Evolutionary conservation across 108 stramenopile genomes (phyloP).

Genomic region (Conticribra guillardii): DNA sequence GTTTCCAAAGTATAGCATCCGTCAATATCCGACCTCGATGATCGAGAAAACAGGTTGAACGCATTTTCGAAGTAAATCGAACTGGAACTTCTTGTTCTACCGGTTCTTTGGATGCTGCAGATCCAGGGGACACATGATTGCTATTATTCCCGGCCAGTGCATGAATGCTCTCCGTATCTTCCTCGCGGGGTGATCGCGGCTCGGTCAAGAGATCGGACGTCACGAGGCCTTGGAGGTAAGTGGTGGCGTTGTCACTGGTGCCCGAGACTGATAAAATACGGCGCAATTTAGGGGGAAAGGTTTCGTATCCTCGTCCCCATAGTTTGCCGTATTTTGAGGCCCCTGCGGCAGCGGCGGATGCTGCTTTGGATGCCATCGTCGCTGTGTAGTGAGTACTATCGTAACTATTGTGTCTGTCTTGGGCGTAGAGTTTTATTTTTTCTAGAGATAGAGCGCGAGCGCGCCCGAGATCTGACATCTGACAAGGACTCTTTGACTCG

Average conservation of each 20-base stretch:
- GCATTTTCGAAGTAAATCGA: constrained; percentile 60
- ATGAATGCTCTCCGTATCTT: constrained; percentile 26
- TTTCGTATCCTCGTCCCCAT: constrained; percentile 86
- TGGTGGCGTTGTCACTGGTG: constrained; percentile 57
- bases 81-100: constrained; percentile 46
- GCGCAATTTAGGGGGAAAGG: constrained; percentile 49
- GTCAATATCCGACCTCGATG: constrained; percentile 84
- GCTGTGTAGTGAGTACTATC: neutral
- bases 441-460: too few relatives aligned
- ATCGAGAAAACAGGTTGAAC: constrained; percentile 82
- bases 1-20: constrained; percentile 84
- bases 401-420: too few relatives aligned
- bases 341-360: constrained; percentile 17
- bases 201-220: constrained; percentile 65
- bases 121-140: too few relatives aligned
- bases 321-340: constrained; percentile 66
- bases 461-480: too few relatives aligned
- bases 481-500: too few relatives aligned
- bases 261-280: constrained; percentile 83
- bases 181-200: constrained; percentile 63
- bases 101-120: neutral
- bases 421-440: too few relatives aligned
- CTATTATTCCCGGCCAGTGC: constrained; percentile 1
- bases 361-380: constrained; percentile 36
- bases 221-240: constrained; percentile 80